These are phyloP conservation scores for Neodidymelliopsis sp. DNA, from an alignment of 2,329 filamentous ascomycete genomes.

Conservation along the genomic window DNA sequence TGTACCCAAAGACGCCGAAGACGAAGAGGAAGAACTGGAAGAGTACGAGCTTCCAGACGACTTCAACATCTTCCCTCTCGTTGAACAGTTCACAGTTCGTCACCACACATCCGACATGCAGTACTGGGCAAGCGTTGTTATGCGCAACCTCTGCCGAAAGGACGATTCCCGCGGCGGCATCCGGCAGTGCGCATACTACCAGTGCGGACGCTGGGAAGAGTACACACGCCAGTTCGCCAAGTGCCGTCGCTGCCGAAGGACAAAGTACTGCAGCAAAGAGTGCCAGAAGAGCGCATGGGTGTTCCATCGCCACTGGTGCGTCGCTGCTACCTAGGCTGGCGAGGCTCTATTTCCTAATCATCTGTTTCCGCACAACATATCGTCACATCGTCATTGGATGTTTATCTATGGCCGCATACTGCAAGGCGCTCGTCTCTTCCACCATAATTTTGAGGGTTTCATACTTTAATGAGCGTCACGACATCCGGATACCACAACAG, in stretches of 20 bases:
- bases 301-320: constrained; percentile 97
- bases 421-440: constrained; percentile 49
- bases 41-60: constrained; percentile 93
- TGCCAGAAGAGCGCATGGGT: constrained; percentile 99
- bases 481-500: constrained; percentile 49
- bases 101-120: constrained; percentile 98
- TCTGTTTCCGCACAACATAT: constrained; percentile 30
- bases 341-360: constrained; percentile 28
- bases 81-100: constrained; percentile 97
- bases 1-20: constrained; percentile 47
- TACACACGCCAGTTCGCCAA: constrained; percentile 97
- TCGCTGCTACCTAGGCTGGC: constrained; percentile 66
- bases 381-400: constrained; percentile 39
- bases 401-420: constrained; percentile 51
- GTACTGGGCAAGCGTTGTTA: constrained; percentile 99
- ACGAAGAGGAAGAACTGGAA: constrained; percentile 75
- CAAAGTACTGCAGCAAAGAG: constrained; percentile 99
- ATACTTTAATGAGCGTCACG: constrained; percentile 51
- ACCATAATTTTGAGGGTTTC: constrained; percentile 42
- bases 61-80: constrained; percentile 97
- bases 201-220: constrained; percentile 98
- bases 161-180: constrained; percentile 95
- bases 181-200: constrained; percentile 95
- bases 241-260: constrained; percentile 92
- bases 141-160: constrained; percentile 98